phyloP scores from a whole-genome alignment of 1,139 yeast genomes.

The Meyerozyma sp. region DNA sequence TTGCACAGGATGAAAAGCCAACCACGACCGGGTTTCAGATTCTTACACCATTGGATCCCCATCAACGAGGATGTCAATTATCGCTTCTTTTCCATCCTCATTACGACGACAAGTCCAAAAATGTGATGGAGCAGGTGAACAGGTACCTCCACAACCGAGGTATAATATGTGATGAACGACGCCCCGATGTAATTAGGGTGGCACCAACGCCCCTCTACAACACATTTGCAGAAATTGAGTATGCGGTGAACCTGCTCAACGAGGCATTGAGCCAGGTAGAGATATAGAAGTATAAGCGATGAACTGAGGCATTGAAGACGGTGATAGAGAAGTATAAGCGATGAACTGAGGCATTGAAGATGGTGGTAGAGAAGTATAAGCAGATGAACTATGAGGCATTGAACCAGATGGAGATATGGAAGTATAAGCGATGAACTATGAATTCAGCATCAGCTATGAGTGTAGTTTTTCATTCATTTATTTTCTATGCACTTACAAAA shows the following conservation, averaged over 20 bases:
- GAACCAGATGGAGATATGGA: too few species aligned
- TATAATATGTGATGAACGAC: constrained; percentile 79
- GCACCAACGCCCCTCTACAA: constrained; percentile 86
- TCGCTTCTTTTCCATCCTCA: constrained; percentile 64
- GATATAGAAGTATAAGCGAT: too few species aligned
- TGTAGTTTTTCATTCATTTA: not conserved
- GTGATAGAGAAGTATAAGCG: too few species aligned
- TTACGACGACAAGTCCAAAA: constrained; percentile 23
- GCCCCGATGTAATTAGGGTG: constrained; percentile 80
- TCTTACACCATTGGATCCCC: constrained; percentile 59
- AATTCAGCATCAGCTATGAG: too few species aligned
- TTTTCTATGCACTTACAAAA: constrained; percentile 9
- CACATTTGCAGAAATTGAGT: constrained; percentile 58
- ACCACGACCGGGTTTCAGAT: constrained; percentile 51
- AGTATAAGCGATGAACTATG: too few species aligned
- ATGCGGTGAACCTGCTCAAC: constrained; percentile 43
- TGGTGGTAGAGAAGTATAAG: too few species aligned
- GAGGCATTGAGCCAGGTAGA: constrained; percentile 17
- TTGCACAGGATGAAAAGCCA: constrained; percentile 17
- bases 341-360: too few species aligned
- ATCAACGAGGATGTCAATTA: constrained; percentile 74
- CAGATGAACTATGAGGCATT: too few species aligned
- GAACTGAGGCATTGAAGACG: too few species aligned
- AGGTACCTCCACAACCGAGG: constrained; percentile 49
- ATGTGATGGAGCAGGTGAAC: constrained; percentile 63